Evolutionary conservation across 768 basidiomycete genomes (phyloP), one percentile per base, ranked within the genome.

Genomic region (Pleurotus pulmonarius): DNA sequence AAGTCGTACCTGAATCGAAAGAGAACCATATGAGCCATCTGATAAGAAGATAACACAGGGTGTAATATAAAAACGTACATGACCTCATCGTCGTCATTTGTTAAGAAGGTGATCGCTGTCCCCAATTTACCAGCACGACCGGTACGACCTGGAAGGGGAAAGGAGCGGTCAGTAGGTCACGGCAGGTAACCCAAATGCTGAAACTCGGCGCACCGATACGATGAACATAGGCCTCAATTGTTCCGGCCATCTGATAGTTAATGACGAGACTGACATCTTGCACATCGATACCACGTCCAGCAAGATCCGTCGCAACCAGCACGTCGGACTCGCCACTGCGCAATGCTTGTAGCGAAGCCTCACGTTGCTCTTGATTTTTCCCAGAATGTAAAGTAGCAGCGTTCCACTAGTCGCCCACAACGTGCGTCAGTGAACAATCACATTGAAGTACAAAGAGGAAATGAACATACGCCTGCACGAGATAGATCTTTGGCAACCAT

Each of bases 251-350:
- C 74, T 97, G 93, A 80, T 86, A 99, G 71, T 98, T 98, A 78
- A 98, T 86, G 60, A 98, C 96, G 49, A 97, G 77, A 58, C 86
- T 90, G 58, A 98, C 97, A 68, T 98, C 94, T 59, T 93, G 92
- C 11, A 99, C 96, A 71, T 99, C 97, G 70, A 98, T 98, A 81
- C 97, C 97, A 65, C 97, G 91, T 45, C 97, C 97, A 41, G 97
- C 97, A 44, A 99, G 78, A 71, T 99, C 97, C 4, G 97, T 99
- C 1, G 97, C 97, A 29, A 99, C 96, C 6, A 99, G 80, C 18
- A 98, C 81, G 67, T 94, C 87, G 16, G 88, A 79, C 52, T 94
- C 87, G 49, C 95, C 96, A 24, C 80, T 87, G 8, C 97, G 87
- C 58, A 99, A 73, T 1, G 90, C 78, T 63, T 94, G 88, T 62